Base-by-base conservation (phyloP, 83 land plant species). In the Diphasiastrum complanatum region DNA sequence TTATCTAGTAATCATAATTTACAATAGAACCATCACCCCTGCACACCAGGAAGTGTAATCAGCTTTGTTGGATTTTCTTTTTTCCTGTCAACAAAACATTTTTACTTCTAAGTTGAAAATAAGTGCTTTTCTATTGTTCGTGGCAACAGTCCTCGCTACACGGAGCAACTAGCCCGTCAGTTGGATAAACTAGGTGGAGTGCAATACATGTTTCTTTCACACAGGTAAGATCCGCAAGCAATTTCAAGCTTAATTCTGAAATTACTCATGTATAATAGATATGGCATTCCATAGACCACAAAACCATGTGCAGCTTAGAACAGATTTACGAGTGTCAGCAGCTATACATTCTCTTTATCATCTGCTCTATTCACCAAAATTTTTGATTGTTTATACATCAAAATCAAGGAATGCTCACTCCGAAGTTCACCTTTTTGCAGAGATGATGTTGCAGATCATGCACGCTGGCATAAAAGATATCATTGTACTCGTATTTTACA, bases 371-470 rank as follows among this genome's bases (percentile, higher is more conserved):
- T n/a, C n/a, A n/a, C n/a, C n/a, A n/a, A n/a, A n/a, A n/a, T n/a
- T n/a, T n/a, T n/a, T n/a, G n/a, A n/a, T n/a, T n/a, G n/a, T n/a
- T n/a, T n/a, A n/a, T n/a, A n/a, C n/a, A n/a, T n/a, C n/a, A n/a
- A n/a, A n/a, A n/a, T n/a, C n/a, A n/a, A n/a, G n/a, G n/a, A n/a
- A n/a, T n/a, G n/a, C n/a, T n/a, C n/a, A n/a, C n/a, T n/a, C n/a
- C n/a, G n/a, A n/a, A n/a, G n/a, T n/a, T n/a, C n/a, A n/a, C n/a
- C n/a, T n/a, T n/a, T n/a, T n/a, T n/a, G n/a, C 65, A 61, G 65
- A 32, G 65, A 61, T 61, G 65, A 61, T 40, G 30, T 61, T 5
- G 65, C 65, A 4, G 65, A 61, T 23, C 65, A 61, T 24, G 23
- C 45, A 4, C 4, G 12, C 11, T 61, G 65, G 65, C 57, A 61